These are phyloP conservation scores for Cordyceps sp. DNA, from an alignment of 2,329 filamentous ascomycete species.

Conservation along the genomic window DNA sequence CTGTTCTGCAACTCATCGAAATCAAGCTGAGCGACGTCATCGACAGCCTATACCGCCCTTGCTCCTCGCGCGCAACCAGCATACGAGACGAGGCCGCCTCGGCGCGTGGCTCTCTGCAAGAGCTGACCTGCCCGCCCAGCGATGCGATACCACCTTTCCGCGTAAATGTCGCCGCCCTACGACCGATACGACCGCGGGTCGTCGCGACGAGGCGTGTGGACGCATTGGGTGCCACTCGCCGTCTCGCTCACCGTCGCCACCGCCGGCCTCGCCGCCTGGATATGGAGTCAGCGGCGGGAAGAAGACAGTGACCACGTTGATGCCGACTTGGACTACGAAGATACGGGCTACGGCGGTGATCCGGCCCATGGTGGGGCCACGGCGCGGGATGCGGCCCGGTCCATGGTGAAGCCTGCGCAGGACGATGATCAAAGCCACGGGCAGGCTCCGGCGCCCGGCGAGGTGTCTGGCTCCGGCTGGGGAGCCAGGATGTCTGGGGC, in stretches of 20 bases:
- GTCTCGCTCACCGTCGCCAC: conserved; percentile 79
- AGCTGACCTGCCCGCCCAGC: conserved; percentile 5
- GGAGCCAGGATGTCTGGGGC: conserved; percentile 67
- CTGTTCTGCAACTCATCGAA: too few species aligned
- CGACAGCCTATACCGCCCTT: too few species aligned
- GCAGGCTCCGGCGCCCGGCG: conserved; percentile 11
- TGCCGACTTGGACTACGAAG: conserved; percentile 29
- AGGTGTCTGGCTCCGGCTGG: conserved; percentile 35
- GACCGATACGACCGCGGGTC: conserved; percentile 39
- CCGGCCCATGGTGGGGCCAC: conserved; percentile 25
- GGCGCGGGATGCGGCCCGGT: conserved; percentile 19
- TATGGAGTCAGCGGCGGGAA: conserved; percentile 76
- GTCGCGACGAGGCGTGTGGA: conserved; percentile 46
- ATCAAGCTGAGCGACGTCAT: too few species aligned
- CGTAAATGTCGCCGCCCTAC: conserved; percentile 43
- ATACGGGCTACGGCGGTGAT: conserved; percentile 35
- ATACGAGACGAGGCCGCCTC: too few species aligned
- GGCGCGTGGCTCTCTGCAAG: conserved; percentile 1
- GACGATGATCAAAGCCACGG: conserved; percentile 25
- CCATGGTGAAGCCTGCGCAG: not conserved
- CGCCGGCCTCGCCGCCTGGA: conserved; percentile 74
- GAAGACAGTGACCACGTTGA: conserved; percentile 51
- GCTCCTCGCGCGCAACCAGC: too few species aligned
- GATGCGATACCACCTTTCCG: conserved; percentile 16
- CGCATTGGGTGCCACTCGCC: conserved; percentile 80